phyloP scores from a whole-genome alignment of 140 eudicot genomes.

The Cichorium intybus region DNA sequence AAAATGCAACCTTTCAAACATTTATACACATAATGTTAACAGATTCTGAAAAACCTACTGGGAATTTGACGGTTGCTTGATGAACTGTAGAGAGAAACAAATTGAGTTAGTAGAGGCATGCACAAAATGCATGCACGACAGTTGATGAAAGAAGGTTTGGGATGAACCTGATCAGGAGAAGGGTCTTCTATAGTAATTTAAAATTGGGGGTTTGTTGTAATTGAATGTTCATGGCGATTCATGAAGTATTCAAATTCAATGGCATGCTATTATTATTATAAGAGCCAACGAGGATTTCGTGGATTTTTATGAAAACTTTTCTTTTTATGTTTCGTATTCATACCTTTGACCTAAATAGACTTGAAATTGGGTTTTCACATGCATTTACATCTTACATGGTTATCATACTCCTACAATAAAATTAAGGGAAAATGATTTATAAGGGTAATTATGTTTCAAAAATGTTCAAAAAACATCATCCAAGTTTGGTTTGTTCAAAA shows the following conservation, averaged over 20 bases:
- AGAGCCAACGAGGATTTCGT: conserved; percentile 17
- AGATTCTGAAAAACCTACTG: not conserved
- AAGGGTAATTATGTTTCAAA: too few relatives aligned
- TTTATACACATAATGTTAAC: not conserved
- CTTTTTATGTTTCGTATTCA: not conserved
- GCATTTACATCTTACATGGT: not conserved
- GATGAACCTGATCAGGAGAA: conserved; percentile 10
- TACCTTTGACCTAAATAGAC: not conserved
- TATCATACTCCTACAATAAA: not conserved
- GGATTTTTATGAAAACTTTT: conserved; percentile 12
- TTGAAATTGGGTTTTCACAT: not conserved
- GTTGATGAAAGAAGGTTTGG: not conserved
- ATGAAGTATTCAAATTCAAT: not conserved
- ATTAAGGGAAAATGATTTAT: too few relatives aligned
- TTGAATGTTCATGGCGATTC: conserved; percentile 12
- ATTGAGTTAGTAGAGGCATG: conserved; percentile 14
- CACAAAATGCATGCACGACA: conserved; percentile 87
- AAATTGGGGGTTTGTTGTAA: conserved; percentile 21
- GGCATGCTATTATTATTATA: conserved; percentile 1
- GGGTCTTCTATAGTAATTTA: not conserved
- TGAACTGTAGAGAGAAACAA: not conserved
- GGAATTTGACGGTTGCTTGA: not conserved
- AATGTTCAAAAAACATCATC: too few relatives aligned
- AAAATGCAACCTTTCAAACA: not conserved
- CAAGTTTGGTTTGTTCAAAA: too few relatives aligned